Percentiles rank a stretch among this genome's conserved stretches.
These are phyloP conservation scores for Zangia roseola DNA, from an alignment of 768 basidiomycete species.

Conservation along the genomic window DNA sequence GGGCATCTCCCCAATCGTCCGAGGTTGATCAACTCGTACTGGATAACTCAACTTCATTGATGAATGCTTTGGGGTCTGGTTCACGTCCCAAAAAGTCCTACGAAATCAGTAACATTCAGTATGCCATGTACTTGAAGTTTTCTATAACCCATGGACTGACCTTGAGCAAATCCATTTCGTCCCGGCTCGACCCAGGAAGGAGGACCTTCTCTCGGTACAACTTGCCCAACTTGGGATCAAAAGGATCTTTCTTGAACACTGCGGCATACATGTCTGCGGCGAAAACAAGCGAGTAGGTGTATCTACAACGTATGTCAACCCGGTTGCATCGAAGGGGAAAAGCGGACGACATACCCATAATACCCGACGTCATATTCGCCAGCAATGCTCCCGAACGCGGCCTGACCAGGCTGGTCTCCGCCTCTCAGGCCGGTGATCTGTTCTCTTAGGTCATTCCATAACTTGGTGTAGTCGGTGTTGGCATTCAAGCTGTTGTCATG, in stretches of 20 bases:
- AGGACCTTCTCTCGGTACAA: constrained; percentile 78
- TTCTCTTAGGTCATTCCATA: constrained; percentile 78
- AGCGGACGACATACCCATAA: constrained; percentile 44
- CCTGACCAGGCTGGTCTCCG: constrained; percentile 63
- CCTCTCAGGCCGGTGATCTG: constrained; percentile 67
- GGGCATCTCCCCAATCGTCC: too few relatives aligned
- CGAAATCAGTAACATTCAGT: too few relatives aligned
- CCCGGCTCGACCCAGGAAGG: constrained; percentile 65
- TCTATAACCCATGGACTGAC: constrained; percentile 31
- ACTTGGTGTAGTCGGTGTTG: constrained; percentile 65
- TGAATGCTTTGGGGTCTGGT: constrained; percentile 74
- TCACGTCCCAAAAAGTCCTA: constrained; percentile 78
- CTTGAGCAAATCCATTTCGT: constrained; percentile 76
- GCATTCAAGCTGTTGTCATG: constrained; percentile 42
- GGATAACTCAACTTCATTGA: constrained; percentile 59
- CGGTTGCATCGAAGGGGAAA: too few relatives aligned
- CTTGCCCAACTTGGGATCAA: constrained; percentile 64
- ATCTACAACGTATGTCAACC: constrained; percentile 33
- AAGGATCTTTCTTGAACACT: constrained; percentile 78
- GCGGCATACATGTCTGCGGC: constrained; percentile 63
- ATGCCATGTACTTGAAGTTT: not conserved
- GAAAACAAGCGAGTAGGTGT: constrained; percentile 71
- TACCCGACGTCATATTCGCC: constrained; percentile 73
- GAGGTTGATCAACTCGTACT: constrained; percentile 5
- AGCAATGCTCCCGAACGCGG: constrained; percentile 72